phyloP scores from a whole-genome alignment of 805 yeast genomes.

The Pichia cephalocereana region DNA sequence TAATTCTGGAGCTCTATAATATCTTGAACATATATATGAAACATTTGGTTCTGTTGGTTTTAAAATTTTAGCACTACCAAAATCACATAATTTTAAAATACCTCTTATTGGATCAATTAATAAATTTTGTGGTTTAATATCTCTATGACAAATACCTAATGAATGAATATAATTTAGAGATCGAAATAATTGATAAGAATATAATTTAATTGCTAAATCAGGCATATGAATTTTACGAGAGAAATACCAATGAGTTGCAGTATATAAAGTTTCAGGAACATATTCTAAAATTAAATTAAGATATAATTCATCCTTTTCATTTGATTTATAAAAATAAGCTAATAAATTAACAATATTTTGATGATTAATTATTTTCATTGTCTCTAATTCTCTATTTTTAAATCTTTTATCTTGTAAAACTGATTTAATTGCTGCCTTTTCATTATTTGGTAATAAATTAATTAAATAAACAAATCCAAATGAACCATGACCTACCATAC shows the following conservation, averaged over 20 bases:
- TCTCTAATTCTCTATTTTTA: constrained; percentile 89
- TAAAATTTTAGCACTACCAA: constrained; percentile 89
- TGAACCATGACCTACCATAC: constrained; percentile 98
- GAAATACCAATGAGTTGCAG: constrained; percentile 80
- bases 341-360: constrained; percentile 79
- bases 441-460: constrained; percentile 60
- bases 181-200: constrained; percentile 70
- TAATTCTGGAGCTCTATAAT: constrained; percentile 95
- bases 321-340: constrained; percentile 72
- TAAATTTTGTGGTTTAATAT: constrained; percentile 84
- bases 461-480: constrained; percentile 97
- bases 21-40: constrained; percentile 91
- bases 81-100: constrained; percentile 86
- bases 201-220: constrained; percentile 73
- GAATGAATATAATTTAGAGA: constrained; percentile 72
- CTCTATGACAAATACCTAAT: constrained; percentile 80
- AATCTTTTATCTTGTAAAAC: constrained; percentile 95
- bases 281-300: constrained; percentile 83
- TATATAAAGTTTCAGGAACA: constrained; percentile 93
- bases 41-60: constrained; percentile 91
- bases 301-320: constrained; percentile 65
- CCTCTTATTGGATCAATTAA: constrained; percentile 81
- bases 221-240: constrained; percentile 77
- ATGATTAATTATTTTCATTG: constrained; percentile 85
- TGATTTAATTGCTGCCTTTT: constrained; percentile 85